Base-by-base conservation (phyloP, 768 basidiomycete species). In the Boletus bicolor region DNA sequence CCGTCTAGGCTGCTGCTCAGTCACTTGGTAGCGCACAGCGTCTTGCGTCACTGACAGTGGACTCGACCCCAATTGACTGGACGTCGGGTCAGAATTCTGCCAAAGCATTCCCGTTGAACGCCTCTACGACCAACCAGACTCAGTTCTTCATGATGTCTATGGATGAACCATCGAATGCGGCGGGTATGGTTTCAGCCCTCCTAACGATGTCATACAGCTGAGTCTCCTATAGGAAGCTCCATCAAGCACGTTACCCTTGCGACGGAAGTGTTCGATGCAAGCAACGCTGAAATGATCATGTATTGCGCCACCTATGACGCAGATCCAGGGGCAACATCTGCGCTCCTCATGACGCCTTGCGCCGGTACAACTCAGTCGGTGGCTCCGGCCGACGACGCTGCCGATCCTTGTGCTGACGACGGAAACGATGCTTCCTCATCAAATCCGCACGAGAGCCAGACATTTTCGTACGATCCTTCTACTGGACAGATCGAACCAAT, bases 271-370 rank as follows among this genome's bases (percentile, higher is more conserved):
- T 78, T 77, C 56, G 69, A 79, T 53, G 68, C 75, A 24, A 55
- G 48, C 9, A 62, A 54, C 11, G 79, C 75, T 0, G 49, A 62
- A 24, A 71, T 74, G 61, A 68, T 73, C 53, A 65, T 72, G 24
- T 82, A 76, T 63, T 90, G 87, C 56, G 82, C 80, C 6, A 88
- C 85, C 5, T 88, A 80, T 64, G 75, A 87, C 58, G 75, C 82
- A 4, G 71, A 75, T 30, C 84, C 85, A 2, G 53, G 72, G 5
- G 60, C 68, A 2, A 74, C 80, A 3, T 73, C 76, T n/a, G 77
- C 80, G 5, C 73, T 89, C 64, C 77, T 75, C 6, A 75, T 82
- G 66, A 68, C 76, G 47, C 65, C 63, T 9, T 89, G 85, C 61
- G 60, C 59, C 7, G 86, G 82, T 59, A 57, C 56, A 26, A 57